These are phyloP conservation scores for Hygrocybe punicea DNA, from an alignment of 768 basidiomycete genomes.

Conservation along the genomic window DNA sequence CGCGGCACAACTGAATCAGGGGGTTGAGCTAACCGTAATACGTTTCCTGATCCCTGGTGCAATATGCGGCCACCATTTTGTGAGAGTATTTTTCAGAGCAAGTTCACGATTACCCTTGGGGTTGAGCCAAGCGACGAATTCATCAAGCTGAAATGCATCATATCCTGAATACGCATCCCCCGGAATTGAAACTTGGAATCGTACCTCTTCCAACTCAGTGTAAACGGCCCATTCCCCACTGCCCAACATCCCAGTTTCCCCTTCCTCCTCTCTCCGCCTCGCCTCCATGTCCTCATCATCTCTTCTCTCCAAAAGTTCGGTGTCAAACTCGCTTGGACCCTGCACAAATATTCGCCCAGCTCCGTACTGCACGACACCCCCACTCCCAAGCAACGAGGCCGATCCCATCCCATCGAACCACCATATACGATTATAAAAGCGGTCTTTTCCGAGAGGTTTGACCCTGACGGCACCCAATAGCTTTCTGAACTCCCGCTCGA, in stretches of 20 bases:
- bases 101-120: constrained; percentile 87
- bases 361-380: constrained; percentile 78
- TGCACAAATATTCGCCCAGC: constrained; percentile 91
- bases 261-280: constrained; percentile 75
- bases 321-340: constrained; percentile 81
- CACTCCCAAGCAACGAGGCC: constrained; percentile 71
- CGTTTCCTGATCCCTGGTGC: constrained; percentile 76
- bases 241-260: constrained; percentile 65
- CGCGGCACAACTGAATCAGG: neutral
- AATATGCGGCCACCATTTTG: constrained; percentile 83
- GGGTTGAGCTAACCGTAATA: constrained; percentile 52
- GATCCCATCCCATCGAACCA: constrained; percentile 98
- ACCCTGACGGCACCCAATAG: constrained; percentile 80
- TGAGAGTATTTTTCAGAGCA: constrained; percentile 69
- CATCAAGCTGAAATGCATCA: constrained; percentile 58
- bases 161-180: constrained; percentile 9
- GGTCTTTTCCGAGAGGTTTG: constrained; percentile 85
- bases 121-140: constrained; percentile 86
- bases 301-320: constrained; percentile 62
- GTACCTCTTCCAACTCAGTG: constrained; percentile 82
- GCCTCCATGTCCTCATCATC: constrained; percentile 56
- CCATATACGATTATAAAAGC: constrained; percentile 95
- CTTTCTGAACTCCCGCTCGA: constrained; percentile 93
- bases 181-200: constrained; percentile 19
- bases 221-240: constrained; percentile 90